These are phyloP conservation scores for Didymella keratinophila DNA, from an alignment of 2,329 filamentous ascomycete genomes.

Conservation along the genomic window DNA sequence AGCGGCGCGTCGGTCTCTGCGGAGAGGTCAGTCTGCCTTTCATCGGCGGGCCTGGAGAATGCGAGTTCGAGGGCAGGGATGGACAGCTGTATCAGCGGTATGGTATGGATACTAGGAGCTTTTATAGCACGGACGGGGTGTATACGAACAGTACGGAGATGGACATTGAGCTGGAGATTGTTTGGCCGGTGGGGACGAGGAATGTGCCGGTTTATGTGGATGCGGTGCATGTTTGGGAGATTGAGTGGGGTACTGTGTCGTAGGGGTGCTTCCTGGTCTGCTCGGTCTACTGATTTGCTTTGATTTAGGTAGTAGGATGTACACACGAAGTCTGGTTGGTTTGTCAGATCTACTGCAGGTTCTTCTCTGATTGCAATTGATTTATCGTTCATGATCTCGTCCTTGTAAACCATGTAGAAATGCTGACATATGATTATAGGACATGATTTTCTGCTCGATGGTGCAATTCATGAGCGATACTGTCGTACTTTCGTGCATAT, in stretches of 20 bases:
- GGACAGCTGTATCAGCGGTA: slow-evolving; percentile 3
- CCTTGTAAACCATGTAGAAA: too few relatives aligned
- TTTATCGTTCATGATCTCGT: too few relatives aligned
- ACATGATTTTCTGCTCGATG: too few relatives aligned
- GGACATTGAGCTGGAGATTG: slow-evolving; percentile 2
- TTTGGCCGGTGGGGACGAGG: slow-evolving; percentile 3
- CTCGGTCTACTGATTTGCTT: too few relatives aligned
- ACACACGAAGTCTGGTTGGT: too few relatives aligned
- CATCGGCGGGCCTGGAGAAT: not conserved
- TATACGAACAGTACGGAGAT: slow-evolving; percentile 4
- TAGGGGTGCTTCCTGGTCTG: too few relatives aligned
- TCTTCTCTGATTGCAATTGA: too few relatives aligned
- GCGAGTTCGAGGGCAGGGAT: not conserved
- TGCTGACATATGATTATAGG: too few relatives aligned
- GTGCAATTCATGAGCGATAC: too few relatives aligned
- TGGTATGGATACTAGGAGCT: slow-evolving; percentile 7
- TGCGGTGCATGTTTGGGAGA: slow-evolving; percentile 4
- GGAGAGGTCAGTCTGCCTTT: not conserved
- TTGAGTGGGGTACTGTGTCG: slow-evolving; percentile 2
- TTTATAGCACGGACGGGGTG: not conserved
- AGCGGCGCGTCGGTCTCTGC: not conserved
- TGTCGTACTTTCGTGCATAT: too few relatives aligned
- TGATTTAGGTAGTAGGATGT: too few relatives aligned
- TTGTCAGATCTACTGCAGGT: too few relatives aligned
- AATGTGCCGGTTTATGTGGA: slow-evolving; percentile 3